These are phyloP conservation scores for Staphylotrichum tortipilum DNA, from an alignment of 495 filamentous ascomycete genomes.

Conservation along the genomic window DNA sequence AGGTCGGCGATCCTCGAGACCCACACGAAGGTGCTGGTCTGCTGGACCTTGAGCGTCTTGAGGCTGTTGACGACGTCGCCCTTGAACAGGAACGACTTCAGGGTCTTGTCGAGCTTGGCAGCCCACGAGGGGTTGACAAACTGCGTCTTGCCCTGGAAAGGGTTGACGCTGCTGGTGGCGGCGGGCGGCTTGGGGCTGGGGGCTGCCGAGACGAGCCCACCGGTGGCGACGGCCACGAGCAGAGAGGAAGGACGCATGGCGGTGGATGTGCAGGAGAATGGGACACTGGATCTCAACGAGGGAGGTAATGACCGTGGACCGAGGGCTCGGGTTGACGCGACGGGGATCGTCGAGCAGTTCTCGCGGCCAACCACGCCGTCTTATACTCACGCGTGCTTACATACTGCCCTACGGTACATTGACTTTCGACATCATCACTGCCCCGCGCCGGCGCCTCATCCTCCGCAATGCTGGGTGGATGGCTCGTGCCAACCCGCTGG, in stretches of 20 bases:
- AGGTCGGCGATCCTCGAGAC: slow-evolving; percentile 26
- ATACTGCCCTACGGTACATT: too few relatives aligned
- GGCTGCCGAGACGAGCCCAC: slow-evolving; percentile 9
- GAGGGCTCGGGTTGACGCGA: neutral
- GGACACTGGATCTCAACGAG: too few relatives aligned
- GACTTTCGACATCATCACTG: neutral
- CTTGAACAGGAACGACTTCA: slow-evolving; percentile 36
- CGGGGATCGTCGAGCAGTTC: too few relatives aligned
- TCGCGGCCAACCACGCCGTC: too few relatives aligned
- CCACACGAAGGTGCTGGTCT: slow-evolving; percentile 50
- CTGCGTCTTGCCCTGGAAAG: slow-evolving; percentile 43
- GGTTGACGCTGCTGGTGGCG: slow-evolving; percentile 26
- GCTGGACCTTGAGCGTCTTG: slow-evolving; percentile 6
- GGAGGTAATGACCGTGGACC: neutral
- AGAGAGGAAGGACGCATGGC: slow-evolving; percentile 13
- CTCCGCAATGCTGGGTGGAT: neutral
- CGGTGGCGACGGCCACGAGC: slow-evolving; percentile 14
- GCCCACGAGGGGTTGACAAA: slow-evolving; percentile 48
- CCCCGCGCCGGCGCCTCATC: neutral
- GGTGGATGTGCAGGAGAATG: too few relatives aligned
- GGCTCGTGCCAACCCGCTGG: neutral
- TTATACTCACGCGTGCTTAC: too few relatives aligned
- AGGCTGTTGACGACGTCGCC: slow-evolving; percentile 29
- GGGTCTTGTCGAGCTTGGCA: slow-evolving; percentile 39
- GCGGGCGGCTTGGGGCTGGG: neutral